Evolutionary conservation across 1,139 yeast species (phyloP), one percentile per base, ranked within the genome.

Genomic region (Yarrowia galli): DNA sequence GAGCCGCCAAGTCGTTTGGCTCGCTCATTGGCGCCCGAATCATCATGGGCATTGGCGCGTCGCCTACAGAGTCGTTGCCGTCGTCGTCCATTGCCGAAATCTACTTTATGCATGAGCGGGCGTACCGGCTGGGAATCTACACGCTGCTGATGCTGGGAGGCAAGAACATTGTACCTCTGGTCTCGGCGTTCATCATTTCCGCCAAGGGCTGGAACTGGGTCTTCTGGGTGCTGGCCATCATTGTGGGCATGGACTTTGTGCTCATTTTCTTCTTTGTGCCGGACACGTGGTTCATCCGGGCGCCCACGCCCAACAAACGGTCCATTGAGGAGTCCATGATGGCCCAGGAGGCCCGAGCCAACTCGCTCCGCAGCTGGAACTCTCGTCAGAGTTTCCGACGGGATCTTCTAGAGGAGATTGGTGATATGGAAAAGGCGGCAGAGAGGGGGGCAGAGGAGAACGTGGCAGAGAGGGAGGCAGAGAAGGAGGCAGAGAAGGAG

Each of bases 201-300:
- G 74, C 79, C 68, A 75, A 83, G 67, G 81, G 83, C 72, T 81
- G 89, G 77, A 86, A 85, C 72, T 87, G 90, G 90, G 78, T 87
- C 54, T 87, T 84, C 73, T 86, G 89, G 87, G 84, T 86, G 51
- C 78, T 85, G 65, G 79, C 87, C 16, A 85, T 86, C 68, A 81
- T 86, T 69, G 80, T 84, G 35, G 89, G 87, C 0, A 73, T 79
- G 65, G 81, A 82, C 72, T 77, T 85, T 35, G 71, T 82, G 2
- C 75, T 82, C 54, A 84, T 86, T 7, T 82, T 81, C 69, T 74
- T 87, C 23, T 86, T 86, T 74, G 89, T 85, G 20, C 89, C 89
- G 1, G 90, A 87, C 70, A 87, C 90, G 0, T 86, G 85, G 75
- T 87, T 89, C 88, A 87, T 85, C 69, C 79, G 90, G 69, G 76